Conservation (phyloP, 257 asterid genomes). For the Nicotiana undulata region DNA sequence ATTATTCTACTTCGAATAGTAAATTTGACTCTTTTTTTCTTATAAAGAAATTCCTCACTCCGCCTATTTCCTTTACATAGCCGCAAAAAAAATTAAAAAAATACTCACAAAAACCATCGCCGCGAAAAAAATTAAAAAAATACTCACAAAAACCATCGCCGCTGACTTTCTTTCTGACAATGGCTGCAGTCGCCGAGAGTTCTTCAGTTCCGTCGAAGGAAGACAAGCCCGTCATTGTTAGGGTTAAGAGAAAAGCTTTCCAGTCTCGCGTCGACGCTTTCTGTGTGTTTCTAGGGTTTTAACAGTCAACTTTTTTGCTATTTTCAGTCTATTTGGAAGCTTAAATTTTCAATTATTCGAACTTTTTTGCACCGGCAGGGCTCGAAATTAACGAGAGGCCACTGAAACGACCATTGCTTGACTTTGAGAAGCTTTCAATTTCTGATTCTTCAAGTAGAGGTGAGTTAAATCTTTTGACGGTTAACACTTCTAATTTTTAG, state of each 20-base stretch:
- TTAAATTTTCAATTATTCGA: background rate
- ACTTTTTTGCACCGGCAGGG: constrained; percentile 36
- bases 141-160: background rate
- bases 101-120: background rate
- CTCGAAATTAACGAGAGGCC: constrained; percentile 83
- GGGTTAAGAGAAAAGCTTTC: constrained; percentile 72
- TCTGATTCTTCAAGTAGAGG: constrained; percentile 61
- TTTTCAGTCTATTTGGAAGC: background rate
- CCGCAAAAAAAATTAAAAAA: background rate
- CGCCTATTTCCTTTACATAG: background rate
- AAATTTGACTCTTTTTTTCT: background rate
- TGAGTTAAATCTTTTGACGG: constrained; percentile 5
- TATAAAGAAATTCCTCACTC: background rate
- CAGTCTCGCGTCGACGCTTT: constrained; percentile 65
- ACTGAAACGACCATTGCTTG: constrained; percentile 53
- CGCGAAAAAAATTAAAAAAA: background rate
- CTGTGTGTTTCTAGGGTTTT: constrained; percentile 35
- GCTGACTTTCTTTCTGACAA: background rate
- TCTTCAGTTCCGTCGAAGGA: constrained; percentile 27
- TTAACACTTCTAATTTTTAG: background rate
- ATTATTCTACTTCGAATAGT: background rate
- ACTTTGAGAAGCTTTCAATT: constrained; percentile 60
- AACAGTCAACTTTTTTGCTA: background rate
- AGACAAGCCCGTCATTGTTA: constrained; percentile 64
- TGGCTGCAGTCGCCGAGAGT: constrained; percentile 36